Base-by-base conservation (phyloP, 2,329 filamentous ascomycete genomes). In the Pyricularia pennisetigena region DNA sequence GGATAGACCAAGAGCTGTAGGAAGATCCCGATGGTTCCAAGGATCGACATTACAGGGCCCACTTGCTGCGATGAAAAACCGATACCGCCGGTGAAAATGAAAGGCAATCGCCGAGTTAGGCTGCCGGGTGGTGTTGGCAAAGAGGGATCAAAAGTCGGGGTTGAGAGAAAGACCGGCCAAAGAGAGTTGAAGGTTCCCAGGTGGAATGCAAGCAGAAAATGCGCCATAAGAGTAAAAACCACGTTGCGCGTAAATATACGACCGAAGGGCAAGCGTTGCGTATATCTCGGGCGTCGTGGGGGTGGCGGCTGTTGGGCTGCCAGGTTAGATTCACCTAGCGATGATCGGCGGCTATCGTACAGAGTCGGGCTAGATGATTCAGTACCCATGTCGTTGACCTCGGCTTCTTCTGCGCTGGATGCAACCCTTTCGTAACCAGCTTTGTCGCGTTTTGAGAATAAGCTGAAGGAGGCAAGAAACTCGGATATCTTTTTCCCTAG, bases 101-200 rank as follows among this genome's bases (percentile, higher is more conserved):
- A 86, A 0, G 87, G 83, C 69, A 85, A 77, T 70, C 76, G 71
- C 68, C 79, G 76, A 1, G 70, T 70, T n/a, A 76, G 72, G 32
- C 75, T 74, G 1, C 75, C 70, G 1, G 72, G 70, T 0, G 73
- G 69, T 0, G 75, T 72, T 1, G 75, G 68, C 0, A 78, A 77
- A 12, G 72, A 59, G 0, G 82, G 80, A 72, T 82, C 77, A 70
- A 82, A 86, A 4, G 89, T 87, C 0, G 90, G 88, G 0, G 90
- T 90, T 0, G 91, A 92, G 64, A 94, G 82, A 76, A 94, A 93
- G 66, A 92, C 83, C 70, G 91, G 91, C 81, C 89, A 92, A 63
- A 94, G 84, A 1, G 89, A 86, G 74, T 91, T 90, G 80, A 93
- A 94, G 30, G 90, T 89, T 69, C 88, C 90, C 73, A 92, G 82